A percentile compares a stretch with the other conserved stretches of the same genome.
These are phyloP conservation scores for Ceratocystis albifundus DNA, from an alignment of 2,329 filamentous ascomycete genomes.

Conservation along the genomic window DNA sequence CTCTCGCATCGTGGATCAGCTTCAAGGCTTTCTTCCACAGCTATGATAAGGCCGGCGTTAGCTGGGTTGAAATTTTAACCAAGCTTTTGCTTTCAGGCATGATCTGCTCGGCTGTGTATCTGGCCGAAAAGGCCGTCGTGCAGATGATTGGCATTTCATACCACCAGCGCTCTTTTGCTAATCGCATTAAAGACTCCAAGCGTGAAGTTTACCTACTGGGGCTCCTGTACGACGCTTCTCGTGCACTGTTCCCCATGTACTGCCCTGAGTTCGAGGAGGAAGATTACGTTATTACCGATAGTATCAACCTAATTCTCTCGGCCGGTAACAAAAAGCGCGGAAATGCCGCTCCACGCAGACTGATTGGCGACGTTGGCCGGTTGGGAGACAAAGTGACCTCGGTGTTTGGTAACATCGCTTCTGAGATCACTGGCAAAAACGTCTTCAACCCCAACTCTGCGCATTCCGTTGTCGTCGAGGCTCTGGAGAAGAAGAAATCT, in stretches of 20 bases:
- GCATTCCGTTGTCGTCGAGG: conserved; percentile 79
- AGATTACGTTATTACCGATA: conserved; percentile 83
- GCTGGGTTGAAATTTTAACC: conserved; percentile 49
- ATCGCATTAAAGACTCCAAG: conserved; percentile 80
- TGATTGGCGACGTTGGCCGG: conserved; percentile 67
- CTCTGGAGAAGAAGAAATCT: conserved; percentile 69
- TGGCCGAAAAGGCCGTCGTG: conserved; percentile 67
- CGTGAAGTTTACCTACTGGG: conserved; percentile 70
- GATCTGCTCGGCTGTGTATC: conserved; percentile 56
- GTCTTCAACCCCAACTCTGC: conserved; percentile 87
- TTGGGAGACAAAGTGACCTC: conserved; percentile 90
- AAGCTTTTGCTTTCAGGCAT: conserved; percentile 56
- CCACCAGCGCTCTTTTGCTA: conserved; percentile 71
- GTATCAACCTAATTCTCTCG: conserved; percentile 55
- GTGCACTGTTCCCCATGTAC: conserved; percentile 81
- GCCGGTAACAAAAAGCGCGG: conserved; percentile 46
- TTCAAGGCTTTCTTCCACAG: conserved; percentile 45
- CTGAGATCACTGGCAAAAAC: conserved; percentile 89
- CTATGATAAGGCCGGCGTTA: conserved; percentile 29
- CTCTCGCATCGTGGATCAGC: conserved; percentile 49
- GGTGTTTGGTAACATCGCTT: conserved; percentile 82
- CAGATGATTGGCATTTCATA: conserved; percentile 78
- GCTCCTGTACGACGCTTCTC: conserved; percentile 80
- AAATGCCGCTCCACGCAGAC: conserved; percentile 61
- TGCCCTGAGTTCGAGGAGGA: conserved; percentile 83